These are phyloP conservation scores for Cyberlindnera lachancei DNA, from an alignment of 805 yeast species.

Conservation along the genomic window DNA sequence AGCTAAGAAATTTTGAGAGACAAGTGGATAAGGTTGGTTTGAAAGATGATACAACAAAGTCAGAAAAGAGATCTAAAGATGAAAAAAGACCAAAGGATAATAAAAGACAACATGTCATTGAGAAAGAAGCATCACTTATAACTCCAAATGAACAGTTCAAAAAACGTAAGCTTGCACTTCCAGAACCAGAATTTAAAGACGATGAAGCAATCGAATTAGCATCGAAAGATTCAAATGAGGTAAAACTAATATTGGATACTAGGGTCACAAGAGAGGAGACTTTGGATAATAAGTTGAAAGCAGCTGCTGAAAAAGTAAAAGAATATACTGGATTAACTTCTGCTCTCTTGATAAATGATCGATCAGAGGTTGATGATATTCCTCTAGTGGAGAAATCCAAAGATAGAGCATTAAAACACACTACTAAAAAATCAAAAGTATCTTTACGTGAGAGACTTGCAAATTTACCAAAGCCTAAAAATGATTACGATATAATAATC, in stretches of 20 bases:
- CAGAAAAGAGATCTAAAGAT: conserved; percentile 10
- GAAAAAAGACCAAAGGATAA: conserved; percentile 24
- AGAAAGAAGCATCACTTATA: conserved; percentile 9
- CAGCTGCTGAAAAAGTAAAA: conserved; percentile 34
- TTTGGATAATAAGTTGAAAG: conserved; percentile 12
- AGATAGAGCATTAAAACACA: neutral
- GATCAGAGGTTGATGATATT: conserved; percentile 5
- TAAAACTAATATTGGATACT: conserved; percentile 5
- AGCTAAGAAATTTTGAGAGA: conserved; percentile 34
- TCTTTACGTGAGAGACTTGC: conserved; percentile 21
- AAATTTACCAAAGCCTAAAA: conserved; percentile 33
- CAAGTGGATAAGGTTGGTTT: conserved; percentile 39
- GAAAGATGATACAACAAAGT: conserved; percentile 24
- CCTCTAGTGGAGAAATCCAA: conserved; percentile 2
- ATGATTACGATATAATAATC: conserved; percentile 37
- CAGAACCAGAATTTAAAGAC: conserved; percentile 27
- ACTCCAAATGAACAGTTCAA: conserved; percentile 6
- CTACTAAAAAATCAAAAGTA: conserved; percentile 1
- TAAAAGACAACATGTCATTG: conserved; percentile 18
- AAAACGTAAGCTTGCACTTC: conserved; percentile 22
- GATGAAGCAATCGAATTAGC: conserved; percentile 10
- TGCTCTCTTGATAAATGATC: conserved; percentile 23
- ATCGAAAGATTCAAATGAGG: conserved; percentile 11
- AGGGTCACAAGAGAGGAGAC: conserved; percentile 5
- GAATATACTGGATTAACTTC: conserved; percentile 29